Evolutionary conservation across 108 stramenopile species (phyloP).

Genomic region (Pseudonitzschia pungens): DNA sequence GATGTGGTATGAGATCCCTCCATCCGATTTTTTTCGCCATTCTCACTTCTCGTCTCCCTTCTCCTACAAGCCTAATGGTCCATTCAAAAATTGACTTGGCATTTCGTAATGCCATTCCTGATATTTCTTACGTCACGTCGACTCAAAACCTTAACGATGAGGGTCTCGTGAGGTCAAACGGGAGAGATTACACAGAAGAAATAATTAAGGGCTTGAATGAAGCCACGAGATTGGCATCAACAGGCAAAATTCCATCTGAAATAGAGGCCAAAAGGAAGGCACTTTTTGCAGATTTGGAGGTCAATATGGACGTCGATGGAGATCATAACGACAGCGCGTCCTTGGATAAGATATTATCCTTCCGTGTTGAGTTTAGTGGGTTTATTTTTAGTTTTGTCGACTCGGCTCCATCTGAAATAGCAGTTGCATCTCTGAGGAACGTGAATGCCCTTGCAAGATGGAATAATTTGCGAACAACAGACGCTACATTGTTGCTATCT

Average conservation of each 20-base stretch:
- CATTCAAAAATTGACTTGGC: slow-evolving; percentile 16
- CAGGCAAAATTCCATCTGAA: slow-evolving; percentile 40
- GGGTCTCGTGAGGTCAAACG: background rate
- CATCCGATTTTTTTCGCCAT: background rate
- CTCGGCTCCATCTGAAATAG: slow-evolving; percentile 63
- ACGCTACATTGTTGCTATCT: slow-evolving; percentile 45
- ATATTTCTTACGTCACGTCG: slow-evolving; percentile 32
- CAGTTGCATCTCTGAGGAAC: slow-evolving; percentile 50
- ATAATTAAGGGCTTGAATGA: slow-evolving; percentile 27
- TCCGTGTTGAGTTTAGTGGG: slow-evolving; percentile 49
- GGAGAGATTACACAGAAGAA: slow-evolving; percentile 12
- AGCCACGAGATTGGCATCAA: slow-evolving; percentile 19
- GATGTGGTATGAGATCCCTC: background rate
- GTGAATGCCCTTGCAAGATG: slow-evolving; percentile 56
- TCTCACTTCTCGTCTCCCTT: background rate
- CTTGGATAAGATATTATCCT: slow-evolving; percentile 43
- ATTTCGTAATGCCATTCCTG: slow-evolving; percentile 23
- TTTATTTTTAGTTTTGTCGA: slow-evolving; percentile 74
- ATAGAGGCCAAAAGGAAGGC: slow-evolving; percentile 40
- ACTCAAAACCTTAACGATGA: background rate
- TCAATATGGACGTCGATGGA: background rate
- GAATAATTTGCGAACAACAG: slow-evolving; percentile 51
- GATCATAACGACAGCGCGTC: slow-evolving; percentile 13
- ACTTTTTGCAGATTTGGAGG: slow-evolving; percentile 31
- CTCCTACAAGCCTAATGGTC: slow-evolving; percentile 14